These are phyloP conservation scores for Dunaliella primolecta DNA, from an alignment of 139 green algal species.

Conservation along the genomic window DNA sequence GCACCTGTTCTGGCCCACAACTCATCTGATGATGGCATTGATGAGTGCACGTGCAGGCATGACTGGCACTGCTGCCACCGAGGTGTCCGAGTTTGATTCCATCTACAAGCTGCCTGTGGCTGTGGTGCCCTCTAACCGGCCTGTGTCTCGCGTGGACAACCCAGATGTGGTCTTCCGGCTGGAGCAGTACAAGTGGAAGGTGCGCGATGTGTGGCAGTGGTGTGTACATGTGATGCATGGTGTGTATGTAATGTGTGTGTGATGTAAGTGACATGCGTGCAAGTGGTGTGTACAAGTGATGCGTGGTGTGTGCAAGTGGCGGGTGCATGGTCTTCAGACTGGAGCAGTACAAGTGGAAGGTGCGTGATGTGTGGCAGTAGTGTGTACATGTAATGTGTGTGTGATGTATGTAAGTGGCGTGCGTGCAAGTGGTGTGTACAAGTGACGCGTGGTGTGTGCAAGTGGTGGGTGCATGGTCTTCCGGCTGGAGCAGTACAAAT, in stretches of 20 bases:
- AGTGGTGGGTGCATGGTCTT: constrained; percentile 90
- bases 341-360: constrained; percentile 82
- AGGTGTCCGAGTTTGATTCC: constrained; percentile 90
- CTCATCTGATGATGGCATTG: no score
- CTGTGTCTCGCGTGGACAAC: constrained; percentile 71
- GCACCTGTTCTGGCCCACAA: no score
- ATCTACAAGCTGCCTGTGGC: constrained; percentile 95
- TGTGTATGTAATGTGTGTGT: constrained; percentile 1
- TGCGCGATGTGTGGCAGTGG: no score
- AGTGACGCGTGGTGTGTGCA: background rate
- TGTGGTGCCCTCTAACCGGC: constrained; percentile 64
- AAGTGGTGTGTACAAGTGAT: constrained; percentile 62
- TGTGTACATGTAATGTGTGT: constrained; percentile 52
- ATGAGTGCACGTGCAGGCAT: no score
- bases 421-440: no score
- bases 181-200: constrained; percentile 82
- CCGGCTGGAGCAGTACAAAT: constrained; percentile 78
- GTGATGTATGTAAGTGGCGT: background rate
- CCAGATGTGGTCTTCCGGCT: constrained; percentile 92
- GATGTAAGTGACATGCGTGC: no score
- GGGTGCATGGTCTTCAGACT: constrained; percentile 78
- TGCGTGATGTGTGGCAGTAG: no score
- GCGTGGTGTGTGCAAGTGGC: constrained; percentile 7
- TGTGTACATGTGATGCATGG: background rate
- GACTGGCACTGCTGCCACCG: constrained; percentile 92